These are phyloP conservation scores for Talaromyces sp. DNA, from an alignment of 2,329 filamentous ascomycete genomes.

Conservation along the genomic window DNA sequence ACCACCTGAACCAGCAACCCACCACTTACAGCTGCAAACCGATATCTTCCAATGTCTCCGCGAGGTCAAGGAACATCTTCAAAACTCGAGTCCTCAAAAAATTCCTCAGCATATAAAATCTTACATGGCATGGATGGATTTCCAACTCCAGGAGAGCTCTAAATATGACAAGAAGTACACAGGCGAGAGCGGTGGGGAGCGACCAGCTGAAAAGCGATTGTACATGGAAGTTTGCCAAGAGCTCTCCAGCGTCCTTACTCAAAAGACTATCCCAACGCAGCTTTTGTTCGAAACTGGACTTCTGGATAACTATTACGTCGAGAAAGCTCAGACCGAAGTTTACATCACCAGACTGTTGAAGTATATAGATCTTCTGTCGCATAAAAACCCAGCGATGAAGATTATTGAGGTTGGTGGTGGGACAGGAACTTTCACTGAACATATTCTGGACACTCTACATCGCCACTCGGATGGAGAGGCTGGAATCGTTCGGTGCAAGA, in stretches of 20 bases:
- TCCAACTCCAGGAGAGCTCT: neutral
- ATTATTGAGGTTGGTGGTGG: conserved; percentile 52
- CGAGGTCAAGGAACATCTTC: too few species aligned
- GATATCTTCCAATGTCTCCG: too few species aligned
- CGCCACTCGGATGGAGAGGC: neutral
- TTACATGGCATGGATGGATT: neutral
- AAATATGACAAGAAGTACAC: too few species aligned
- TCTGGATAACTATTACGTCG: conserved; percentile 24
- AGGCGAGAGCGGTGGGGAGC: too few species aligned
- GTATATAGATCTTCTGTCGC: neutral
- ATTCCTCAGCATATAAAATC: neutral
- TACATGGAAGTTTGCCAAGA: conserved; percentile 13
- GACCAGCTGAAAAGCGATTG: too few species aligned
- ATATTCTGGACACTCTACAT: conserved; percentile 16
- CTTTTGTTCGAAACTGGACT: neutral
- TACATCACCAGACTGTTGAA: too few species aligned
- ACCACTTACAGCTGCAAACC: too few species aligned
- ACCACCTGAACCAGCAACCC: too few species aligned
- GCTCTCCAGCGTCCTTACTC: neutral
- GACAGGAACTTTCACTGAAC: conserved; percentile 3
- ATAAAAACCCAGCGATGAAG: conserved; percentile 27
- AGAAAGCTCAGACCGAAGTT: conserved; percentile 20
- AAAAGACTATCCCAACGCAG: neutral
- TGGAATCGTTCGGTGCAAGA: neutral
- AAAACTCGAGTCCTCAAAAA: neutral